These are phyloP conservation scores for Deinandra increscens DNA, from an alignment of 129 eudicot species.

Conservation along the genomic window DNA sequence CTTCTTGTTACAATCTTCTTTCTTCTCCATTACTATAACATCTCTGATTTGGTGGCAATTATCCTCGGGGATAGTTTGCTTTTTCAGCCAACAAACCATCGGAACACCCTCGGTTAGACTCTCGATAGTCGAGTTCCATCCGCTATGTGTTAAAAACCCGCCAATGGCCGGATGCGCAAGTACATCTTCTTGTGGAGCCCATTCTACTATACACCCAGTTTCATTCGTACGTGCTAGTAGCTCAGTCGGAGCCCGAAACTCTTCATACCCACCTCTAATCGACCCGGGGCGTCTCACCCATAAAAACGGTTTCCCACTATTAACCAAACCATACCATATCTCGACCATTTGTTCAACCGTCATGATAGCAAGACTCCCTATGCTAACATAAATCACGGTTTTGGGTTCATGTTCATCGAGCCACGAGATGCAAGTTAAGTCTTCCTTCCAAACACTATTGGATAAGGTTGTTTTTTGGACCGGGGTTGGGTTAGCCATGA, in stretches of 20 bases:
- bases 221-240: conserved; percentile 40
- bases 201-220: conserved; percentile 54
- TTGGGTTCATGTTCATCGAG: conserved; percentile 34
- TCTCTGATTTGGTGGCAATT: too few species aligned
- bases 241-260: conserved; percentile 21
- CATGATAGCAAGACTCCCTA: conserved; percentile 40
- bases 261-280: conserved; percentile 19
- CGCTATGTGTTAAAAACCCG: conserved; percentile 59
- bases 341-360: conserved; percentile 43
- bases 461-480: neutral
- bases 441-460: conserved; percentile 52
- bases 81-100: conserved; percentile 67
- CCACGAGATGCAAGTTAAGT: conserved; percentile 47
- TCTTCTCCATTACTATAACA: too few species aligned
- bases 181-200: conserved; percentile 70
- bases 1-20: too few species aligned
- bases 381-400: conserved; percentile 32
- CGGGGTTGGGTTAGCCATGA: neutral
- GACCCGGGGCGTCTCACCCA: conserved; percentile 59
- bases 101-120: conserved; percentile 58
- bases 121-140: conserved; percentile 72
- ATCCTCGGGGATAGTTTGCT: too few species aligned
- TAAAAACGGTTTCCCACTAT: conserved; percentile 33
- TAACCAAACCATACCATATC: conserved; percentile 57
- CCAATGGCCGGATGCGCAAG: conserved; percentile 58